Evolutionary conservation across 2,329 filamentous ascomycete species (phyloP).

Genomic region (Talaromyces sp.): DNA sequence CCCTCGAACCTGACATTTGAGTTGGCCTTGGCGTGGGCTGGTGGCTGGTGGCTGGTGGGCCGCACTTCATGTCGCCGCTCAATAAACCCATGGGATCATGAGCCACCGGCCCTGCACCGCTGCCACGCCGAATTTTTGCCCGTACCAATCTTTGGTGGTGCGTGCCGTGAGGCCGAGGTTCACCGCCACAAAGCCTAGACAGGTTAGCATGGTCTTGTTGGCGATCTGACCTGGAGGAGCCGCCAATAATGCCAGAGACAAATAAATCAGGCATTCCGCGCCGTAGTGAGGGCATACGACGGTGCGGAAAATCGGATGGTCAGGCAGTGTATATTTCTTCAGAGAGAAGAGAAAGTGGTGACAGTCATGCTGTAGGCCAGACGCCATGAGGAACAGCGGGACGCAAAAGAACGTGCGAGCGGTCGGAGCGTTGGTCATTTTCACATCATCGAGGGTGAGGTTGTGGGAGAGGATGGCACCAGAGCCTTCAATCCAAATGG

Average conservation of each 20-base stretch:
- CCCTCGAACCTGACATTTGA: too few relatives aligned
- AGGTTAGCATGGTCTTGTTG: constrained; percentile 74
- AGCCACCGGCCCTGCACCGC: constrained; percentile 67
- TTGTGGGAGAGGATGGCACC: constrained; percentile 47
- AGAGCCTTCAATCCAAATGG: constrained; percentile 82
- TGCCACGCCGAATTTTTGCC: constrained; percentile 69
- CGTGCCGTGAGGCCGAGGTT: constrained; percentile 83
- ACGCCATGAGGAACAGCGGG: constrained; percentile 69
- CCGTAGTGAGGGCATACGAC: constrained; percentile 89
- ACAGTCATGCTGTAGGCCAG: constrained; percentile 72
- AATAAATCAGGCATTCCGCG: constrained; percentile 82
- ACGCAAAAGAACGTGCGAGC: constrained; percentile 60
- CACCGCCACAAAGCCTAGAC: constrained; percentile 70
- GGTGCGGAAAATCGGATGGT: constrained; percentile 69
- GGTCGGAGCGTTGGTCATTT: constrained; percentile 44
- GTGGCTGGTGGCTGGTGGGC: too few relatives aligned
- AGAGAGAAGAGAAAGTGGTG: constrained; percentile 71
- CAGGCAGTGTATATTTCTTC: constrained; percentile 81
- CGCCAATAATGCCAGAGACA: constrained; percentile 72
- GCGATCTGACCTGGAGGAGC: constrained; percentile 67
- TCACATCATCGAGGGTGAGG: constrained; percentile 38
- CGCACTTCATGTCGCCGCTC: background rate
- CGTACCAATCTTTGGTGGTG: constrained; percentile 79
- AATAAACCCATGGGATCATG: constrained; percentile 67
- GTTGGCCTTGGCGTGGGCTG: too few relatives aligned